These are phyloP conservation scores for Pleurotus ostreatus DNA, from an alignment of 768 basidiomycete species.

Conservation along the genomic window DNA sequence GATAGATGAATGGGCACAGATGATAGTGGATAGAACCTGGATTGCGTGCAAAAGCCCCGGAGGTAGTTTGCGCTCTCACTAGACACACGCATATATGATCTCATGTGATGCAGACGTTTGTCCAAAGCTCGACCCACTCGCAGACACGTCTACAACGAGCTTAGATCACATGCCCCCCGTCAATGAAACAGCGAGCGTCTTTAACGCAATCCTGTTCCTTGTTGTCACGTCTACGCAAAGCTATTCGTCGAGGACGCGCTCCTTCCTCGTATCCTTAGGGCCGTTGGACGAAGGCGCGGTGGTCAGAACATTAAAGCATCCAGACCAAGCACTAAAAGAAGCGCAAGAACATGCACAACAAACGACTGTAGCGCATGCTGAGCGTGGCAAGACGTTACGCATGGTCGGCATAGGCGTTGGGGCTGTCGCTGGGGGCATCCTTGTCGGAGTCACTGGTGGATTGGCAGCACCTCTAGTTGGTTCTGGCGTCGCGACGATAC, in stretches of 20 bases:
- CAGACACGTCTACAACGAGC: conserved; percentile 42
- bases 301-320: conserved; percentile 44
- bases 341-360: conserved; percentile 37
- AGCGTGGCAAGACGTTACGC: conserved; percentile 34
- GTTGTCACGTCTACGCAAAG: conserved; percentile 42
- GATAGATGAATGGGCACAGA: conserved; percentile 42
- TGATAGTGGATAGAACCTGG: conserved; percentile 39
- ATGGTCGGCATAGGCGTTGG: conserved; percentile 46
- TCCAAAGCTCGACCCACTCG: conserved; percentile 35
- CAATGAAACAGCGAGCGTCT: conserved; percentile 34
- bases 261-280: conserved; percentile 38
- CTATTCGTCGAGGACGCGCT: conserved; percentile 48
- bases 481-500: conserved; percentile 43
- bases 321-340: conserved; percentile 39
- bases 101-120: conserved; percentile 27
- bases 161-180: conserved; percentile 33
- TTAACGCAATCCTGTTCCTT: conserved; percentile 48
- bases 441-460: conserved; percentile 57
- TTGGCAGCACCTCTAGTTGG: conserved; percentile 56
- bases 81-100: conserved; percentile 3
- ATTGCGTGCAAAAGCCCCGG: conserved; percentile 38
- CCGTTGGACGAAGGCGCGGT: conserved; percentile 40
- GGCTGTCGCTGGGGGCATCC: conserved; percentile 50
- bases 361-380: conserved; percentile 37
- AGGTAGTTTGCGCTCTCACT: conserved; percentile 10